A percentile compares a stretch with the other conserved stretches of the same genome.
Conservation (phyloP, 2,329 filamentous ascomycete genomes). For the Dactylellina cionopaga region DNA sequence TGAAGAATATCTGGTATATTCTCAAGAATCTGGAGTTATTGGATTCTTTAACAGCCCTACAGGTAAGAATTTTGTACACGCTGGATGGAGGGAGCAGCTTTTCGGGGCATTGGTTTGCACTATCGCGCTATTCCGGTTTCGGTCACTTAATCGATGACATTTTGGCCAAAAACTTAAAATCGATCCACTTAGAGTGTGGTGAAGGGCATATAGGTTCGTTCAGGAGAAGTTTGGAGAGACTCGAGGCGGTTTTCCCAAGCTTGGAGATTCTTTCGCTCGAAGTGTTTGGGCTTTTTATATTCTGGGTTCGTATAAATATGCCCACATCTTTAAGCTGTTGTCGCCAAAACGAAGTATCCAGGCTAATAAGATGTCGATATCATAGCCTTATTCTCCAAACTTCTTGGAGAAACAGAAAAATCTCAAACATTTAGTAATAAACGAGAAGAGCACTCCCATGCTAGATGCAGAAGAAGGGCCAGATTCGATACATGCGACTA, state of each 20-base stretch:
- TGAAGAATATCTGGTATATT: constrained; percentile 5
- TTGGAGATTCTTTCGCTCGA: background rate
- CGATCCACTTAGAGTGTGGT: background rate
- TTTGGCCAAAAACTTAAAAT: background rate
- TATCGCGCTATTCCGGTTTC: background rate
- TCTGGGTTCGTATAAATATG: too few species aligned
- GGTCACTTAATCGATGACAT: too few species aligned
- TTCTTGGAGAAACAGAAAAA: background rate
- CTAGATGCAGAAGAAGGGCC: constrained; percentile 15
- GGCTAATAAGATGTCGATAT: background rate
- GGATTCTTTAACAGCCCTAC: background rate
- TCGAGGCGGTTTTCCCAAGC: background rate
- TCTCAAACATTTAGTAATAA: background rate
- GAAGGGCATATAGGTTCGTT: background rate
- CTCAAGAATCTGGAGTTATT: background rate
- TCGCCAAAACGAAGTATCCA: background rate
- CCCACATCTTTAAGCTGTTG: too few species aligned
- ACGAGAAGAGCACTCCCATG: background rate
- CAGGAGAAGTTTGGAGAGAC: background rate
- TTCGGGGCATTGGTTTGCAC: background rate
- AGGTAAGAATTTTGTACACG: background rate
- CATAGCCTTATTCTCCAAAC: background rate
- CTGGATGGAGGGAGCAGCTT: background rate
- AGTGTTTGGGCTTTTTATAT: too few species aligned
- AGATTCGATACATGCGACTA: constrained; percentile 19